phyloP scores from a whole-genome alignment of 2,329 filamentous ascomycete species.

The Calonectria leucothoes region DNA sequence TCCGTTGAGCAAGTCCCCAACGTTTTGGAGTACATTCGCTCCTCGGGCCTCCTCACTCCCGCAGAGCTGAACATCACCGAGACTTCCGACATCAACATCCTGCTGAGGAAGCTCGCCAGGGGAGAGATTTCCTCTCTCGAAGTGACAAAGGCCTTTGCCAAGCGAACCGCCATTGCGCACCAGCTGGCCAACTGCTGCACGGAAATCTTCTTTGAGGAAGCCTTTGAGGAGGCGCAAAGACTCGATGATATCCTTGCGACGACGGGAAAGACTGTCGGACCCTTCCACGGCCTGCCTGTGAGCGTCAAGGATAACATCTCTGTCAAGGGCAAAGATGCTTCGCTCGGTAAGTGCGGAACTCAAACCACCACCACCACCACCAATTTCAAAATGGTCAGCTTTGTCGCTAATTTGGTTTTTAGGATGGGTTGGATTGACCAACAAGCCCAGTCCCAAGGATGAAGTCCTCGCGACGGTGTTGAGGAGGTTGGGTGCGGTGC shows the following conservation, averaged over 20 bases:
- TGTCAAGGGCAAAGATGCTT: constrained; percentile 1
- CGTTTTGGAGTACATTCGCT: constrained; percentile 15
- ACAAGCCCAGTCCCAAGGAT: neutral
- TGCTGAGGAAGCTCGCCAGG: constrained; percentile 1
- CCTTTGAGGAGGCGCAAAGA: neutral
- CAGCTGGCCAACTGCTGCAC: constrained; percentile 33
- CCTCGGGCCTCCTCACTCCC: neutral
- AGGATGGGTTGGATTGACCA: constrained; percentile 17
- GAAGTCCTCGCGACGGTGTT: constrained; percentile 21
- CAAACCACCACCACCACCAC: too few species aligned
- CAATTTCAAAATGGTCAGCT: neutral
- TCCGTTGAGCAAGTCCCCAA: constrained; percentile 2
- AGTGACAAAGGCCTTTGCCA: constrained; percentile 17
- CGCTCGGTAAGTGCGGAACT: constrained; percentile 2
- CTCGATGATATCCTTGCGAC: constrained; percentile 12
- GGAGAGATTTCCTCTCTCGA: constrained; percentile 30
- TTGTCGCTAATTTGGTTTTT: neutral
- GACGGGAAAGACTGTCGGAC: constrained; percentile 14
- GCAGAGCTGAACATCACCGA: constrained; percentile 23
- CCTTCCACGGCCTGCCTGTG: constrained; percentile 21
- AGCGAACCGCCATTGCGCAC: constrained; percentile 15
- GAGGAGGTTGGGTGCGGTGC: constrained; percentile 15
- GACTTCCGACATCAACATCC: neutral
- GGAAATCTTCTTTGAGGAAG: constrained; percentile 19
- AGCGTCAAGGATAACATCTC: constrained; percentile 26